Evolutionary conservation across 2,329 filamentous ascomycete genomes (phyloP), one percentile per base, ranked within the genome.

Genomic region (Byssothecium circinans): DNA sequence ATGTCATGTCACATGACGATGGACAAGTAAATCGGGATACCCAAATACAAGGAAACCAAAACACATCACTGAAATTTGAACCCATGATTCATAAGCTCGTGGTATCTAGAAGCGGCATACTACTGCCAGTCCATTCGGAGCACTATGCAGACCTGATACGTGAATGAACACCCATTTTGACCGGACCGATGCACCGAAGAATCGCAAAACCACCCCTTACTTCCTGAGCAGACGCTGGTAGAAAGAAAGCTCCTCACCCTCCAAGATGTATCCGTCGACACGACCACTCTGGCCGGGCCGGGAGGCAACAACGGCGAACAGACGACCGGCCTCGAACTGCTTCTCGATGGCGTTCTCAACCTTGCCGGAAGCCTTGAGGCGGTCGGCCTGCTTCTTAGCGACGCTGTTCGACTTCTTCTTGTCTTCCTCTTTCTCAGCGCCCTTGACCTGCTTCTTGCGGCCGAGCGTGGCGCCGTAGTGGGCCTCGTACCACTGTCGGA

Each of bases 401-500:
- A 97, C 88, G 54, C 85, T 81, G 82, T 95, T 95, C 83, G 86
- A 91, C 88, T 96, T 96, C 88, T 96, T 95, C 88, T 95, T 94
- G 68, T 86, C 84, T 78, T 90, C 74, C 60, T 81, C 75, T 75
- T 84, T 83, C 68, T 81, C 81, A 69, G 80, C 76, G 74, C 79
- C 79, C 79, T 95, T 91, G 77, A 32, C 29, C 83, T 96, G 91
- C 80, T 91, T 89, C 80, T 87, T 88, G 71, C 91, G 89, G 76
- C 94, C 94, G 60, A 99, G 75, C 69, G 82, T 69, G 78, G 89
- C 84, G 75, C 94, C 94, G 85, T 99, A 99, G 88, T 99, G 94
- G 67, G 94, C 90, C 86, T 99, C 94, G 81, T 95, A 99, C 94
- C 94, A 99, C 82, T 97, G 92, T 77, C 94, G 85, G 89, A 99